Evolutionary conservation across 2,329 filamentous ascomycete species (phyloP), one percentile per base, ranked within the genome.

Genomic region (Nothophoma quercina): DNA sequence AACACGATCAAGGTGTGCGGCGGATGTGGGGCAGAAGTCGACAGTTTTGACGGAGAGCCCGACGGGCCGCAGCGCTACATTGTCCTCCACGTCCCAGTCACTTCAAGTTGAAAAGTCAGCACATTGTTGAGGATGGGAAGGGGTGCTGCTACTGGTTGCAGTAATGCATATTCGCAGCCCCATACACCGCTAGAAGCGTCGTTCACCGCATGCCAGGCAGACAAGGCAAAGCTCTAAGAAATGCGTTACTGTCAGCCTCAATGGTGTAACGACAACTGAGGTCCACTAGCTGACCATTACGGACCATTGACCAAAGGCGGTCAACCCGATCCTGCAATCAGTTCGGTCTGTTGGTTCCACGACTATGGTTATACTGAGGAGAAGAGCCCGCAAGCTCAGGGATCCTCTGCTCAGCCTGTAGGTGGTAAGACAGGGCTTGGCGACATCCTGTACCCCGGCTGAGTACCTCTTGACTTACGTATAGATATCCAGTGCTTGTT

Each of bases 241-340:
- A 12, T 28, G 48, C 28, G 23, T 25, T 22, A 34, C 7, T 26
- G 15, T 51, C 35, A 51, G 48, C 48, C 29, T 40, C 22, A 40
- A 18, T 29, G 16, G 34, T 40, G 29, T 45, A 33, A 34, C 35
- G 29, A 40, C n/a, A 26, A 28, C 15, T 13, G 21, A 18, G 41
- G 29, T 29, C 29, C 29, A 19, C 34, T 22, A 30, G 8, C 26
- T 35, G 21, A 22, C 15, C 9, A 15, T 22, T 12, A 25, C 18
- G 36, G 35, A 41, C 3, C 15, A 8, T 21, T 29, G 18, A 19
- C 30, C 19, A 25, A 25, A n/a, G 3, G 12, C 26, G 15, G 36
- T 7, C 25, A 36, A 32, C 28, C 25, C 12, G 19, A 30, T 2
- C 12, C 35, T 18, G 18, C 7, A 13, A 2, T 15, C 1, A 0